Percentiles rank a stretch among this genome's conserved stretches.
These are phyloP conservation scores for Pezicula carpinea DNA, from an alignment of 2,329 filamentous ascomycete species.

Conservation along the genomic window DNA sequence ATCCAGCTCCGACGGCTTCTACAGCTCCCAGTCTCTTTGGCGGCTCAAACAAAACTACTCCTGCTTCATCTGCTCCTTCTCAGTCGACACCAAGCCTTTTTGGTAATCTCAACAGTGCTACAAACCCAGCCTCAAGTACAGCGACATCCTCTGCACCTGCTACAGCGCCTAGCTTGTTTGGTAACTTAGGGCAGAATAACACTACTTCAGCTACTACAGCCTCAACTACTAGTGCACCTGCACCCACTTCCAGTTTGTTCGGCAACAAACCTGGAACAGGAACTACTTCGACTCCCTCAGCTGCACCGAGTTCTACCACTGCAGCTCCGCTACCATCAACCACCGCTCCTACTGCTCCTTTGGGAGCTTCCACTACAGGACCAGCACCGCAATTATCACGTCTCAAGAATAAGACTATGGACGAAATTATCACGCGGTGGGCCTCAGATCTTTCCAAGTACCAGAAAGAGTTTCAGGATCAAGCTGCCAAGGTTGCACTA, in stretches of 20 bases:
- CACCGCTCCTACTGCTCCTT: slow-evolving; percentile 30
- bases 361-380: slow-evolving; percentile 73
- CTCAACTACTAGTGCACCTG: slow-evolving; percentile 17
- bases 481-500: slow-evolving; percentile 74
- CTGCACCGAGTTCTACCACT: slow-evolving; percentile 11
- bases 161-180: slow-evolving; percentile 9
- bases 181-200: slow-evolving; percentile 2
- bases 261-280: slow-evolving; percentile 11
- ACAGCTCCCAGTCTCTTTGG: slow-evolving; percentile 29
- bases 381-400: slow-evolving; percentile 82
- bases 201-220: slow-evolving; percentile 12
- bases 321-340: too few species aligned
- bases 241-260: slow-evolving; percentile 23
- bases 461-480: slow-evolving; percentile 91
- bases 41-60: slow-evolving; percentile 14
- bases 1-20: slow-evolving; percentile 14
- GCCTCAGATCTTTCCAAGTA: slow-evolving; percentile 93
- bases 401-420: slow-evolving; percentile 97
- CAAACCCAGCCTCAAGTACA: slow-evolving; percentile 8
- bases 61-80: slow-evolving; percentile 15
- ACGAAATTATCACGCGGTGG: slow-evolving; percentile 97
- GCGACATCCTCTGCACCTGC: slow-evolving; percentile 26
- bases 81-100: slow-evolving; percentile 3
- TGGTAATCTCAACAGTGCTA: slow-evolving; percentile 7
- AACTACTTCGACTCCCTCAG: slow-evolving; percentile 13